phyloP scores from a whole-genome alignment of 1,139 yeast genomes.

The Suhomyces bribrorum region DNA sequence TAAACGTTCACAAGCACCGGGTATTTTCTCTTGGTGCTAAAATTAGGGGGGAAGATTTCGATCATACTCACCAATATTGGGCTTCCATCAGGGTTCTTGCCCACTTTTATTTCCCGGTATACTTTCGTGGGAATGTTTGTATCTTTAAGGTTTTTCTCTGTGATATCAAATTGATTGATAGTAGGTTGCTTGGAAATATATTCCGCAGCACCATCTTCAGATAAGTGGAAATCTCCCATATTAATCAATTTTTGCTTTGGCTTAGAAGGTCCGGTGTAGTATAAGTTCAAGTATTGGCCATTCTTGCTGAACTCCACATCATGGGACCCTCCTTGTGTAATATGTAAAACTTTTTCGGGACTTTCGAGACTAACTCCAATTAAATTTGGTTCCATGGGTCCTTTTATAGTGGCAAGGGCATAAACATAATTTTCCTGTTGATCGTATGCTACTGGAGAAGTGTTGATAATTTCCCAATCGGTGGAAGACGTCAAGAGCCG shows the following conservation, averaged over 20 bases:
- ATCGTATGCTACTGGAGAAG: constrained; percentile 59
- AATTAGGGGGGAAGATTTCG: constrained; percentile 75
- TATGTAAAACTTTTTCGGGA: constrained; percentile 12
- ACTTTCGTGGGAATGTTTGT: constrained; percentile 59
- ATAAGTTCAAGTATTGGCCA: constrained; percentile 55
- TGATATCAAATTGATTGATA: constrained; percentile 32
- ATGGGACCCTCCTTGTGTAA: constrained; percentile 36
- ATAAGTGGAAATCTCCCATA: constrained; percentile 32
- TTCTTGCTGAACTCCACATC: constrained; percentile 49
- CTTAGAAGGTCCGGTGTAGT: constrained; percentile 62
- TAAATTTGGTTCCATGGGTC: constrained; percentile 57
- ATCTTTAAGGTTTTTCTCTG: constrained; percentile 22
- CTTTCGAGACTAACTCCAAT: constrained; percentile 23
- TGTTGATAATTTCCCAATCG: constrained; percentile 67
- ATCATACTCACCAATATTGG: constrained; percentile 59
- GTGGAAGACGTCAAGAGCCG: constrained; percentile 54
- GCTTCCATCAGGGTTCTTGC: constrained; percentile 36
- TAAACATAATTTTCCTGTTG: constrained; percentile 53
- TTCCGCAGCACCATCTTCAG: constrained; percentile 7
- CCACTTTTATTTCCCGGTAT: constrained; percentile 51
- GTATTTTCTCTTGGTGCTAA: constrained; percentile 55
- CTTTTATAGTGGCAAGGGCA: constrained; percentile 60
- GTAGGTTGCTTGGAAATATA: constrained; percentile 30
- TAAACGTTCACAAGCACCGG: constrained; percentile 83
- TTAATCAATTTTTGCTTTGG: constrained; percentile 67